phyloP scores from a whole-genome alignment of 108 stramenopile species.

The Epithemia pelagica region DNA sequence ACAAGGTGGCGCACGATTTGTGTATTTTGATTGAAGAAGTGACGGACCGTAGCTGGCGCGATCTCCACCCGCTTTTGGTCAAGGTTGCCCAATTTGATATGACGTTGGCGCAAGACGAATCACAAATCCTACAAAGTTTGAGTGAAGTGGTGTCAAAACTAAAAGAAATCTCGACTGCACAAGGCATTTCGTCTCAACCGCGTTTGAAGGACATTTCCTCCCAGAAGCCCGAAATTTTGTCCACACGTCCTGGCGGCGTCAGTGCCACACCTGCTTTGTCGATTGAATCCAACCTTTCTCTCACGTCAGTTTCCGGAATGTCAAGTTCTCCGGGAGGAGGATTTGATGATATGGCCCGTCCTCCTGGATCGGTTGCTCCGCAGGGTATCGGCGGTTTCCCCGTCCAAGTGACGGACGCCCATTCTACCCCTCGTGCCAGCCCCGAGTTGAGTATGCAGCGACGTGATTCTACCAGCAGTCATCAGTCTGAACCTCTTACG shows the following conservation, averaged over 20 bases:
- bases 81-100: constrained; percentile 74
- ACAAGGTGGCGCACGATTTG: constrained; percentile 45
- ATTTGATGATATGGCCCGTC: constrained; percentile 14
- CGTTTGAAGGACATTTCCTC: constrained; percentile 66
- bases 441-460: neutral
- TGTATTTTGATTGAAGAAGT: constrained; percentile 74
- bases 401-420: constrained; percentile 11
- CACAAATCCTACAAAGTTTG: constrained; percentile 33
- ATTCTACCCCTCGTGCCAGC: constrained; percentile 1
- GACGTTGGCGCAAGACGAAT: constrained; percentile 54
- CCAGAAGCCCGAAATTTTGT: constrained; percentile 32
- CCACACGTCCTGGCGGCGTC: constrained; percentile 29
- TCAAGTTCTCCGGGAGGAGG: constrained; percentile 2
- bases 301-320: neutral
- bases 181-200: constrained; percentile 49
- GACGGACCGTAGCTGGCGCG: constrained; percentile 71
- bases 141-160: constrained; percentile 39
- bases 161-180: constrained; percentile 38
- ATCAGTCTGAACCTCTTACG: constrained; percentile 11
- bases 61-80: constrained; percentile 71
- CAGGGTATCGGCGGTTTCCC: constrained; percentile 43
- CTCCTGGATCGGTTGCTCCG: constrained; percentile 28
- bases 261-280: constrained; percentile 1
- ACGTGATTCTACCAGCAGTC: constrained; percentile 1
- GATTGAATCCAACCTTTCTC: constrained; percentile 25